Evolutionary conservation across 306 rosid species (phyloP), one percentile per base, ranked within the genome.

Genomic region (Glycine soja): DNA sequence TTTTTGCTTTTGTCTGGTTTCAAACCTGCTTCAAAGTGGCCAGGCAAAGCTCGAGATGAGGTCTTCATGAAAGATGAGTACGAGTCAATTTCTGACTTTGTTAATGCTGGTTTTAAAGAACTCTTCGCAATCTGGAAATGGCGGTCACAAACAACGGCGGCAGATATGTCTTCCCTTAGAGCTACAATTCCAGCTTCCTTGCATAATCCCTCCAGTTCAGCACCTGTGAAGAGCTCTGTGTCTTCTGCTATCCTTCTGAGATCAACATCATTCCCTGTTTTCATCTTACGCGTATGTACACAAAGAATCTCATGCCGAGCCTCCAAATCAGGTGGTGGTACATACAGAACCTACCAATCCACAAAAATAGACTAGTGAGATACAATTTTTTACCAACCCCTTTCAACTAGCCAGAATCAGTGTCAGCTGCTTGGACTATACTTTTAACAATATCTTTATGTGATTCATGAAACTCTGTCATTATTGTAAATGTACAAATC

Each of bases 321-420:
- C 81, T 95, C 98, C 72, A 90, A 75, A 87, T 95, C 99, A 0
- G 97, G 98, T 54, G 96, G 98, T 30, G 92, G 97, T 62, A 95
- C 98, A 81, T 89, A 95, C n/a, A 95, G 89, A 34, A 91, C 92
- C 98, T 95, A 75, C 19, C 75, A 85, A 82, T 72, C 51, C 80
- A 85, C 65, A 66, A 36, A 73, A 56, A 46, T 75, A 42, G 6
- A 65, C 54, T 38, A 15, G 70, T 83, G 62, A 85, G 70, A 72
- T 5, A 54, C 43, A 70, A 74, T 36, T 12, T 65, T 69, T 70
- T 18, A 42, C 34, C 40, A 24, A 68, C 71, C 71, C 66, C 48
- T 12, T 63, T 56, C 50, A 58, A 40, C 68, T 57, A 46, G 74
- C 19, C 8, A 5, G 34, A 12, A 54, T 57, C 43, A 75, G 30